phyloP scores from a whole-genome alignment of 2,329 filamentous ascomycete genomes.

The Triangularia setosa region DNA sequence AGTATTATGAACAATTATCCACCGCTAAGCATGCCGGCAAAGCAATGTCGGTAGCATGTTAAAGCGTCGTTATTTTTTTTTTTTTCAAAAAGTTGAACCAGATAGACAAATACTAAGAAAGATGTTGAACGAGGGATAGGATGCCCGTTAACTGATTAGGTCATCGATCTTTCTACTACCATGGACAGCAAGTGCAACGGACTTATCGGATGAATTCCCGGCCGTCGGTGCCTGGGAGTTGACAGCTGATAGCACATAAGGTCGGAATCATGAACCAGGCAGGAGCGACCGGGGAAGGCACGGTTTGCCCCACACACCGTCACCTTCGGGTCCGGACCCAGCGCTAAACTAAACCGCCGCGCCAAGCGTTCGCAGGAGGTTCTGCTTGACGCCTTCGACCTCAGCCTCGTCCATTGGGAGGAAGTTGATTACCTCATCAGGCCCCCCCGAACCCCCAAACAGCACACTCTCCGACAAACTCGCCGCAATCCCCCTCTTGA shows the following conservation, averaged over 20 bases:
- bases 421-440: slow-evolving; percentile 73
- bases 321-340: not conserved
- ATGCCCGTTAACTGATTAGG: not conserved
- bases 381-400: slow-evolving; percentile 55
- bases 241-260: not conserved
- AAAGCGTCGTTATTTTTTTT: not conserved
- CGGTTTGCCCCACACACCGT: not conserved
- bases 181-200: not conserved
- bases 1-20: slow-evolving; percentile 12
- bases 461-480: slow-evolving; percentile 77
- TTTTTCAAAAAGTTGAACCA: not conserved
- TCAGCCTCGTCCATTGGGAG: slow-evolving; percentile 58
- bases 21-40: slow-evolving; percentile 16
- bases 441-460: slow-evolving; percentile 60
- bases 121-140: too few species aligned
- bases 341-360: slow-evolving; percentile 19
- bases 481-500: slow-evolving; percentile 70
- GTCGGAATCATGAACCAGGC: not conserved
- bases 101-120: not conserved
- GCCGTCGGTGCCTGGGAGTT: not conserved
- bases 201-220: not conserved
- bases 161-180: not conserved
- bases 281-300: slow-evolving; percentile 2
- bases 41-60: slow-evolving; percentile 11
- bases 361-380: slow-evolving; percentile 50